phyloP scores from a whole-genome alignment of 352 stramenopile species.

The Peronospora belbahrii region DNA sequence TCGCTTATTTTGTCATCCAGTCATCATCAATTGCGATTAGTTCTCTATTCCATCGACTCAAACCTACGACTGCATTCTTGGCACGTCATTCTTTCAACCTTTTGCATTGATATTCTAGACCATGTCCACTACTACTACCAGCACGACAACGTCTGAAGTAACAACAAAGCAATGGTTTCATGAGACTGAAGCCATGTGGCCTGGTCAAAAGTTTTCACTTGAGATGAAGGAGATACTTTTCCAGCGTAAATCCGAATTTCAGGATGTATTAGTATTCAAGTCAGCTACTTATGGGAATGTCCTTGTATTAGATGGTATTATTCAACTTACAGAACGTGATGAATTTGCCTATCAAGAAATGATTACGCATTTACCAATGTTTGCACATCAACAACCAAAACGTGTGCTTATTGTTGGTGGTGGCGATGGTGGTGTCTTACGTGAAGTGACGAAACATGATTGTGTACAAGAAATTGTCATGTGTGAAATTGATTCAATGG shows the following conservation, averaged over 20 bases:
- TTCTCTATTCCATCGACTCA: conserved; percentile 14
- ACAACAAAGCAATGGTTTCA: conserved; percentile 87
- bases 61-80: too few relatives aligned
- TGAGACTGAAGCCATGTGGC: conserved; percentile 93
- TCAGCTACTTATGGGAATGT: conserved; percentile 96
- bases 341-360: conserved; percentile 99
- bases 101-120: conserved; percentile 3
- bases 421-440: conserved; percentile 95
- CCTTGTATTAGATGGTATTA: conserved; percentile 98
- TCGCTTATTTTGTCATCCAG: not conserved
- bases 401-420: conserved; percentile 96
- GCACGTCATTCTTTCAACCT: not conserved
- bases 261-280: conserved; percentile 99
- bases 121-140: conserved; percentile 31
- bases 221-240: conserved; percentile 92
- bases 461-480: conserved; percentile 95
- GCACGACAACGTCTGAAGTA: too few relatives aligned
- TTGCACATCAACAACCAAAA: conserved; percentile 92
- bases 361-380: conserved; percentile 97
- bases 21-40: too few relatives aligned
- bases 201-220: conserved; percentile 88
- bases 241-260: conserved; percentile 94
- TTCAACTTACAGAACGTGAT: conserved; percentile 97
- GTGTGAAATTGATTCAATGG: conserved; percentile 98
- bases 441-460: conserved; percentile 92